These are phyloP conservation scores for Fusarium austroafricanum DNA, from an alignment of 2,329 filamentous ascomycete genomes.

Conservation along the genomic window DNA sequence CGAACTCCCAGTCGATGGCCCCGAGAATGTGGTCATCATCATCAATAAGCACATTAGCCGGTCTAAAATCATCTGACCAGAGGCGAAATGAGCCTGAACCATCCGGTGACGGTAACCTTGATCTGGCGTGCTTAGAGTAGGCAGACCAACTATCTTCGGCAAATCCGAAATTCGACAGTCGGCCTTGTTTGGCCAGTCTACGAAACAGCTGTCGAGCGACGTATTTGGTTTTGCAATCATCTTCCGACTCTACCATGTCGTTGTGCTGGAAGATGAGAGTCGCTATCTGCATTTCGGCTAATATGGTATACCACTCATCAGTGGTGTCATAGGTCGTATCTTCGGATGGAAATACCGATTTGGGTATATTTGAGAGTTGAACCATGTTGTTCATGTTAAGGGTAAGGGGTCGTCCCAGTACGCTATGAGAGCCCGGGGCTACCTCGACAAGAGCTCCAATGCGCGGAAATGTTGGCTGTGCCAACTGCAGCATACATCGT, in stretches of 20 bases:
- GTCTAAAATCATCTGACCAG: conserved; percentile 52
- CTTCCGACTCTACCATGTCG: conserved; percentile 50
- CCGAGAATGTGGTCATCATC: conserved; percentile 40
- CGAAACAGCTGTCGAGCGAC: conserved; percentile 56
- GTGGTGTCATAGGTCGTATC: conserved; percentile 44
- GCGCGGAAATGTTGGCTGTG: conserved; percentile 47
- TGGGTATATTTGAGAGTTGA: conserved; percentile 43
- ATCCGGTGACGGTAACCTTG: conserved; percentile 30
- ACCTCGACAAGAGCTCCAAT: conserved; percentile 54
- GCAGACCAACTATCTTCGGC: conserved; percentile 25
- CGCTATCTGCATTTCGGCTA: conserved; percentile 57
- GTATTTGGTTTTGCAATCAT: conserved; percentile 58
- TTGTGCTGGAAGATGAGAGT: conserved; percentile 58
- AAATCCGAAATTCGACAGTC: conserved; percentile 45
- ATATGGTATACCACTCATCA: conserved; percentile 52
- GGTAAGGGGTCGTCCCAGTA: conserved; percentile 52
- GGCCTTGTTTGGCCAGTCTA: conserved; percentile 45
- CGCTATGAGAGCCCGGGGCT: conserved; percentile 43
- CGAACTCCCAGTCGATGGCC: conserved; percentile 56
- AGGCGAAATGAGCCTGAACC: conserved; percentile 44
- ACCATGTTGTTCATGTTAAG: conserved; percentile 58
- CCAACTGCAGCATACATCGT: conserved; percentile 55
- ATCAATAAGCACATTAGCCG: conserved; percentile 50
- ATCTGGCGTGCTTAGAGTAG: neutral
- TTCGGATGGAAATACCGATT: conserved; percentile 37